A percentile compares a stretch with the other conserved stretches of the same genome.
Evolutionary conservation across 768 basidiomycete genomes (phyloP).

Genomic region (Russula sp.): DNA sequence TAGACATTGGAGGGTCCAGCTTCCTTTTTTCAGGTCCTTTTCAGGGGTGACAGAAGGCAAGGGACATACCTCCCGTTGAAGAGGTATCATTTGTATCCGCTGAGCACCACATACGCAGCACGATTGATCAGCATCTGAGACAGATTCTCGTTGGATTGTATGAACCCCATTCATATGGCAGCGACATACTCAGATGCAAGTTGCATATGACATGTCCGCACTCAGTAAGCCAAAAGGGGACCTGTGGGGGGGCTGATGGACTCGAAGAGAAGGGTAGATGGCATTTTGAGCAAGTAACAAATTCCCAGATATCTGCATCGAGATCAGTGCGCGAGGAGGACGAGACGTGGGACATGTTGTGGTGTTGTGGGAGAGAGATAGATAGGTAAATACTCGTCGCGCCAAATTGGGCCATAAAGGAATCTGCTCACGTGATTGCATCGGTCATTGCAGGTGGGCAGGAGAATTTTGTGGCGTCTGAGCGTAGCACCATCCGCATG

Average conservation of each 20-base stretch:
- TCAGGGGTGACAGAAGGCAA: neutral
- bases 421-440: too few species aligned
- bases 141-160: neutral
- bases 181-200: slow-evolving; percentile 62
- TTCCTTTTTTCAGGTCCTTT: slow-evolving; percentile 25
- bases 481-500: too few species aligned
- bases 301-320: too few species aligned
- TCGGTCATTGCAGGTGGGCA: too few species aligned
- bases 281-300: slow-evolving; percentile 63
- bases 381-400: too few species aligned
- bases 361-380: too few species aligned
- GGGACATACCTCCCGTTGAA: slow-evolving; percentile 60
- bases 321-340: too few species aligned
- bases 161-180: neutral
- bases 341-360: slow-evolving; percentile 14
- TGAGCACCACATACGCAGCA: slow-evolving; percentile 62
- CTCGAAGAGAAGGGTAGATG: slow-evolving; percentile 53
- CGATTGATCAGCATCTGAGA: slow-evolving; percentile 62
- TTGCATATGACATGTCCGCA: slow-evolving; percentile 86
- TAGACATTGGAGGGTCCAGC: slow-evolving; percentile 77
- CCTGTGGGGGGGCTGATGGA: slow-evolving; percentile 42
- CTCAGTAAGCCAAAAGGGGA: slow-evolving; percentile 86
- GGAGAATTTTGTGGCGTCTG: too few species aligned
- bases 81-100: slow-evolving; percentile 59
- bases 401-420: too few species aligned